Base-by-base conservation (phyloP, 2,329 filamentous ascomycete species). In the Colletotrichum lini region DNA sequence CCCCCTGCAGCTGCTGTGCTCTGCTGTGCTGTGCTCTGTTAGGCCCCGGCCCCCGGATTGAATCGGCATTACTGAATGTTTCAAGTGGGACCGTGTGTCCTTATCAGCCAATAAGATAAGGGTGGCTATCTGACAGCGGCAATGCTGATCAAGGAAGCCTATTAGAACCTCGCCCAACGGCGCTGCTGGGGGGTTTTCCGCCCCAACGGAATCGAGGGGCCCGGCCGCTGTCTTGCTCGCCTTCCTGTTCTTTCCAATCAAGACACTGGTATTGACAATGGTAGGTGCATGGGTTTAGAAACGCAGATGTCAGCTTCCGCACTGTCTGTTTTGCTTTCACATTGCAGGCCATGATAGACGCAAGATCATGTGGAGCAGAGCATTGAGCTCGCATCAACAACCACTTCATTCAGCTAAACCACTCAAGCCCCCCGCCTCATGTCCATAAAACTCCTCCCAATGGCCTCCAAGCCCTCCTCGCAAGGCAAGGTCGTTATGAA, bases 1-100 rank as follows among this genome's bases (percentile, higher is more conserved):
- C 65, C 65, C 65, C 65, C 68, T 71, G 64, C 68, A 71, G 68
- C 45, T 68, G 26, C 56, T 44, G 8, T 54, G 30, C 30, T 26
- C 26, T 26, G 26, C 26, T 26, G 26, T 26, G 26, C 7, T 30
- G 30, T 30, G 30, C 7, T 30, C 30, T 30, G 30, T 8, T 30
- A 30, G 52, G 42, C 56, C 56, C 67, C 54, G 47, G 56, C 21
- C 45, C 68, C 71, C 70, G 72, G 70, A 74, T 74, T 71, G 72
- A 71, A 65, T 74, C 72, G 70, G 72, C 70, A 70, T 63, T 26
- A 26, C 26, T 26, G 26, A 1, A 26, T 26, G 26, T 26, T 26
- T 26, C 26, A 26, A 26, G 62, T 54, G n/a, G 57, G 21, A 0
- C 26, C 12, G 3, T 21, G 15, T 6, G 35, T n/a, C 9, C 0